Conservation (phyloP, 441 rosid genomes). For the Theobroma grandiflorum region DNA sequence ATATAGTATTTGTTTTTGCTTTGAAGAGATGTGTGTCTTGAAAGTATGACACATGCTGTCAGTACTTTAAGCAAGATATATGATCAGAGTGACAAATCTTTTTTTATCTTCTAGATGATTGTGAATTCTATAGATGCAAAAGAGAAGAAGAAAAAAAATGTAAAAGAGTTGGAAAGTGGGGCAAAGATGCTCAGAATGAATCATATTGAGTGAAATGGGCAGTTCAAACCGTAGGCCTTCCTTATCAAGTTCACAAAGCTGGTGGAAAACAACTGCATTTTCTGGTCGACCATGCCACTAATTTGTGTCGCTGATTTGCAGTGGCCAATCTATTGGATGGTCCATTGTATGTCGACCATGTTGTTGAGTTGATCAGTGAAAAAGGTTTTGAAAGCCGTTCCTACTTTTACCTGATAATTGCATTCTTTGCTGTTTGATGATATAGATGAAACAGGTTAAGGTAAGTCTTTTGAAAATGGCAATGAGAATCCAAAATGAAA, state of each 20-base stretch:
- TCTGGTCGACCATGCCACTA: not conserved
- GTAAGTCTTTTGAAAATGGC: not conserved
- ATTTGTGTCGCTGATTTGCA: not conserved
- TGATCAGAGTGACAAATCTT: constrained; percentile 11
- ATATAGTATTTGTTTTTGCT: no score
- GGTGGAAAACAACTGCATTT: constrained; percentile 2
- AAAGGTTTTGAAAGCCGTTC: not conserved
- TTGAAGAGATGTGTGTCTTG: not conserved
- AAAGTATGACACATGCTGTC: constrained; percentile 5
- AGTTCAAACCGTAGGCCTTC: constrained; percentile 25
- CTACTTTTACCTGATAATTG: not conserved
- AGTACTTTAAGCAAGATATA: not conserved
- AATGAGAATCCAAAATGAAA: not conserved
- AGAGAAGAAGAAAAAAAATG: not conserved
- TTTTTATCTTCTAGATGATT: not conserved
- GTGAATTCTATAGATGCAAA: not conserved
- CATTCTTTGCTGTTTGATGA: not conserved
- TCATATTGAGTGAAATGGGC: constrained; percentile 18
- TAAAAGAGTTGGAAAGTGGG: not conserved
- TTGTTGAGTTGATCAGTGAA: not conserved
- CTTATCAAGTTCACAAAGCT: constrained; percentile 22
- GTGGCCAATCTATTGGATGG: not conserved
- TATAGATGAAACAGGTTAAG: not conserved
- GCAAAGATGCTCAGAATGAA: not conserved
- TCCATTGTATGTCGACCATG: not conserved